A percentile compares a stretch with the other conserved stretches of the same genome.
These are phyloP conservation scores for Ceraceosorus bombacis DNA, from an alignment of 1,284 basidiomycete genomes.

Conservation along the genomic window DNA sequence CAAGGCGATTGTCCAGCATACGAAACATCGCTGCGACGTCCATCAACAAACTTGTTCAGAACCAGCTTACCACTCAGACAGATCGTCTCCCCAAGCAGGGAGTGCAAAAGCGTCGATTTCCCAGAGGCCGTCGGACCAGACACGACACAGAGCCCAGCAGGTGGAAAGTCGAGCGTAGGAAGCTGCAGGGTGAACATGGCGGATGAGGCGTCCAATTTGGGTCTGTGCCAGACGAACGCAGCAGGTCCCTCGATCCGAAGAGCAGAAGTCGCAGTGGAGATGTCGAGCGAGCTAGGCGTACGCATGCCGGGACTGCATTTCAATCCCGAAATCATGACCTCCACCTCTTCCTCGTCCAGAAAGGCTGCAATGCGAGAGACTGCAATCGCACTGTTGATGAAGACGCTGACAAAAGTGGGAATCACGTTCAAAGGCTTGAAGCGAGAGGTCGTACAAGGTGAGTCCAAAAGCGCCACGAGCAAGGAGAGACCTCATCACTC, in stretches of 20 bases:
- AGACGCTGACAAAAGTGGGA: slow-evolving; percentile 25
- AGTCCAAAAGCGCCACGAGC: too few relatives aligned
- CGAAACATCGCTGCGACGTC: slow-evolving; percentile 11
- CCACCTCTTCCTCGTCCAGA: slow-evolving; percentile 72
- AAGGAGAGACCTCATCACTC: too few relatives aligned
- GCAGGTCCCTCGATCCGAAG: not conserved
- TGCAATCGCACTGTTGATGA: slow-evolving; percentile 62
- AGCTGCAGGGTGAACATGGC: not conserved
- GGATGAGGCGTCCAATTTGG: not conserved
- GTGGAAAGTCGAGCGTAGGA: slow-evolving; percentile 1
- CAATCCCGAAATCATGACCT: slow-evolving; percentile 62
- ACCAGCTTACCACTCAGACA: not conserved
- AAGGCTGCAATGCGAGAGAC: slow-evolving; percentile 72
- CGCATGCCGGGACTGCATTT: slow-evolving; percentile 45
- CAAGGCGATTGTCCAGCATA: slow-evolving; percentile 35
- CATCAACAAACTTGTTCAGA: slow-evolving; percentile 2
- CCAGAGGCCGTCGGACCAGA: slow-evolving; percentile 16
- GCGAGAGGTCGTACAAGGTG: too few relatives aligned
- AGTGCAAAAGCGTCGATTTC: slow-evolving; percentile 18
- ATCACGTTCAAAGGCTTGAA: slow-evolving; percentile 23
- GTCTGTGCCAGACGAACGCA: not conserved
- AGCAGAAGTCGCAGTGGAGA: not conserved
- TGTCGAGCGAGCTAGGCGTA: not conserved
- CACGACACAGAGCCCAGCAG: slow-evolving; percentile 11
- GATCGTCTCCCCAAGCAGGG: slow-evolving; percentile 8